Evolutionary conservation across 371 early-diverging fungal species (phyloP).

Genomic region (Circinella minor): DNA sequence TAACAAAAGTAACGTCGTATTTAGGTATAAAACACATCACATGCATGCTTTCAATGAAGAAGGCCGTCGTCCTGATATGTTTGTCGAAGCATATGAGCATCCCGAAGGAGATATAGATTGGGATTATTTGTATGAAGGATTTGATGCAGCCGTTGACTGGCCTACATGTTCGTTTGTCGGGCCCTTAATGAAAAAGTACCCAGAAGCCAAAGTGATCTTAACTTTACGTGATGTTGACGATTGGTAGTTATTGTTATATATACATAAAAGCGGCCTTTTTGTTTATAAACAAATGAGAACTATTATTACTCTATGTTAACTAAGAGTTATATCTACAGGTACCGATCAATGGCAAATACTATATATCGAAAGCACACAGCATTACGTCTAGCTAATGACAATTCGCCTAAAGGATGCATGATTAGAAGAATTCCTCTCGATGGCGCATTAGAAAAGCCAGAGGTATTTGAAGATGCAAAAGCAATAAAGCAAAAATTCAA

Average conservation of each 20-base stretch:
- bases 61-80: conserved; percentile 18
- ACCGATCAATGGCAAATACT: conserved; percentile 21
- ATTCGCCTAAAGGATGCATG: conserved; percentile 13
- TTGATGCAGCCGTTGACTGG: conserved; percentile 30
- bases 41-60: conserved; percentile 24
- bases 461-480: conserved; percentile 22
- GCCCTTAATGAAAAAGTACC: conserved; percentile 23
- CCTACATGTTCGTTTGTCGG: conserved; percentile 29
- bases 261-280: too few relatives aligned
- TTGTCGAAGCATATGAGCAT: conserved; percentile 26
- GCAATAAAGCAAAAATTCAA: conserved; percentile 14
- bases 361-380: conserved; percentile 15
- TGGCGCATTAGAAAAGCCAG: conserved; percentile 20
- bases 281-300: too few relatives aligned
- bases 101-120: conserved; percentile 29
- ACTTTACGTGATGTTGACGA: conserved; percentile 31
- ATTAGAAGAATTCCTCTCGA: conserved; percentile 11
- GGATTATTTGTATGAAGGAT: conserved; percentile 29
- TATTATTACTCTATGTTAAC: too few relatives aligned
- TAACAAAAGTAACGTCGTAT: neutral
- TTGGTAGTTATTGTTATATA: conserved; percentile 13
- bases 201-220: conserved; percentile 38
- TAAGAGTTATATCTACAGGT: neutral
- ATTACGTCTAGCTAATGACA: neutral
- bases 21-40: conserved; percentile 21